phyloP scores from a whole-genome alignment of 2,329 filamentous ascomycete species.

The Ophiosphaerella korrae region DNA sequence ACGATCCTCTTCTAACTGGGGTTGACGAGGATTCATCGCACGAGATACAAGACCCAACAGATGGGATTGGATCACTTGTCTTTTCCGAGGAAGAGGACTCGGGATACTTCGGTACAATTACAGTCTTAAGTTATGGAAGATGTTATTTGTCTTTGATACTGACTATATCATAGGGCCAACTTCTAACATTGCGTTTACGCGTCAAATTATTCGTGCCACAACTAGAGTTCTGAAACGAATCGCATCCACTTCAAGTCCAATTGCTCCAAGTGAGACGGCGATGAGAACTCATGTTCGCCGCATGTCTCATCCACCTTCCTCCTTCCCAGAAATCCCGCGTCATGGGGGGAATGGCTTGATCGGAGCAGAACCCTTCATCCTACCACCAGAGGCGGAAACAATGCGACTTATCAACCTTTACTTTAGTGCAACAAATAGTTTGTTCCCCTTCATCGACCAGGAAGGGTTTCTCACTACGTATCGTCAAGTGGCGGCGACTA shows the following conservation, averaged over 20 bases:
- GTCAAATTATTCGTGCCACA: constrained; percentile 44
- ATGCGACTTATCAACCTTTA: constrained; percentile 42
- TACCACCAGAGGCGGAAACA: constrained; percentile 40
- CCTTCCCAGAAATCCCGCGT: constrained; percentile 5
- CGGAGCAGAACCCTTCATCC: constrained; percentile 29
- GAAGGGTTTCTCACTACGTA: constrained; percentile 44
- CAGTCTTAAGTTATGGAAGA: neutral
- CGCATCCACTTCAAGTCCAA: constrained; percentile 3
- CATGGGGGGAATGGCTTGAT: constrained; percentile 12
- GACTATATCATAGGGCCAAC: constrained; percentile 38
- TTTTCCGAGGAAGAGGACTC: constrained; percentile 47
- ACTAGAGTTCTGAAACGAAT: constrained; percentile 6
- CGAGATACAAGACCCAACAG: constrained; percentile 34
- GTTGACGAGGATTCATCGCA: constrained; percentile 5
- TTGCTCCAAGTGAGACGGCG: constrained; percentile 9
- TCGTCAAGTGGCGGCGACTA: constrained; percentile 33
- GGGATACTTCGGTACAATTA: constrained; percentile 45
- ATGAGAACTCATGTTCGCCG: constrained; percentile 22
- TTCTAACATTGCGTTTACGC: constrained; percentile 51
- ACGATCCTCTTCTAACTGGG: neutral
- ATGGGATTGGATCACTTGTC: constrained; percentile 45
- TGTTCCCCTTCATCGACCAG: constrained; percentile 51
- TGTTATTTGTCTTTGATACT: neutral
- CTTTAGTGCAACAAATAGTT: constrained; percentile 45
- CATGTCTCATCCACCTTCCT: constrained; percentile 24